These are phyloP conservation scores for Geotrichum macrosporum DNA, from an alignment of 1,139 yeast species.

Conservation along the genomic window DNA sequence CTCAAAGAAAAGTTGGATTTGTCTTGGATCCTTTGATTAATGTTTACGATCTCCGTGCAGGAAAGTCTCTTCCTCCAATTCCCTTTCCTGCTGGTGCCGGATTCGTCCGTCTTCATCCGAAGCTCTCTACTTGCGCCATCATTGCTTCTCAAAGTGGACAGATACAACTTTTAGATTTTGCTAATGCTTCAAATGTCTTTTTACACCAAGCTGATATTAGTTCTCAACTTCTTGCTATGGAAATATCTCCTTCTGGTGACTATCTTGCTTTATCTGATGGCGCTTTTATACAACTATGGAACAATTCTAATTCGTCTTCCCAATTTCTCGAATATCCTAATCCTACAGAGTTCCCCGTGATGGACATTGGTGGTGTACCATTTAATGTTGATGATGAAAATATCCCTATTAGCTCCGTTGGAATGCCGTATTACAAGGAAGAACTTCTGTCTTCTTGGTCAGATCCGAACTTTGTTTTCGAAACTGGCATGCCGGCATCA, in stretches of 20 bases:
- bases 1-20: slow-evolving; percentile 51
- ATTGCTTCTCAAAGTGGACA: slow-evolving; percentile 77
- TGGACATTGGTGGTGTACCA: slow-evolving; percentile 27
- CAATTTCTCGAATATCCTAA: slow-evolving; percentile 48
- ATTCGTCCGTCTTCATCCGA: slow-evolving; percentile 80
- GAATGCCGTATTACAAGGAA: slow-evolving; percentile 84
- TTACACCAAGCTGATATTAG: slow-evolving; percentile 36
- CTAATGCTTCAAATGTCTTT: slow-evolving; percentile 64
- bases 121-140: slow-evolving; percentile 70
- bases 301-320: slow-evolving; percentile 34
- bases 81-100: slow-evolving; percentile 91
- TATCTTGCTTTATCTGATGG: slow-evolving; percentile 62
- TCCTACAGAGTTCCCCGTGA: slow-evolving; percentile 51
- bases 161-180: slow-evolving; percentile 76
- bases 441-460: slow-evolving; percentile 73
- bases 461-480: slow-evolving; percentile 29
- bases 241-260: slow-evolving; percentile 77
- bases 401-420: slow-evolving; percentile 64
- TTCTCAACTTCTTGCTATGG: slow-evolving; percentile 53
- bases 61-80: slow-evolving; percentile 72
- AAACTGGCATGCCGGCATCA: slow-evolving; percentile 36
- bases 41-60: slow-evolving; percentile 71
- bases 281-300: slow-evolving; percentile 74
- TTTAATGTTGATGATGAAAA: slow-evolving; percentile 46
- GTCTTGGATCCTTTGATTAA: slow-evolving; percentile 79